Evolutionary conservation across 257 asterid genomes (phyloP), one percentile per base, ranked within the genome.

Genomic region (Echium plantagineum): DNA sequence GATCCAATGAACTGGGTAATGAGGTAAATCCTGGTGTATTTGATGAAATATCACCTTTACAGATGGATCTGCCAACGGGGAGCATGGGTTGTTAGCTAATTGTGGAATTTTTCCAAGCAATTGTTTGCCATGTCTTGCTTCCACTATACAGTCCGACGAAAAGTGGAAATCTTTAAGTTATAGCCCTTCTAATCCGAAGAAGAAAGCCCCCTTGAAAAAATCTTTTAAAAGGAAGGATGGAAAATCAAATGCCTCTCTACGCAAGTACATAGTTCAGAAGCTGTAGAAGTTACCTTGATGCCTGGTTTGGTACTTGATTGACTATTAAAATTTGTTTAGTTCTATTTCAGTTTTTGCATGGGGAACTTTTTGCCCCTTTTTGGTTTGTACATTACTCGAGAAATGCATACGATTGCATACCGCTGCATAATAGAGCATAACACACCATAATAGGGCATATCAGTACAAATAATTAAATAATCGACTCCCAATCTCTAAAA

Each of bases 41-140:
- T 10, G 86, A 87, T 38, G 93, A 88, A 55, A 76, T 85, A 54
- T 74, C 86, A 22, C 71, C 3, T 65, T 75, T 9, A 61, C 69
- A 24, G 83, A 74, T 66, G 96, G 77, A 75, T 70, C 73, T 38
- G 58, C 66, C 66, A 77, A 74, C 20, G 74, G 83, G 49, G 87
- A 79, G 19, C 79, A 76, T 9, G 75, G 83, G 59, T 75, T 84
- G 74, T 74, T 89, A 71, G 82, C 78, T 63, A 79, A 89, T 67
- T 84, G 96, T 49, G 98, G 96, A 24, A 78, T 91, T 64, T 70
- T 81, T 63, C 81, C 90, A 7, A 77, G 63, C 59, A 89, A 84
- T 67, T 93, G 99, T 71, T 76, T 93, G 74, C 97, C 99, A 21
- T 93, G 97, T 70, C 81, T 93, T 62, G 89, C 97, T 66, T 84